Conservation (phyloP, 495 filamentous ascomycete genomes). For the Massariosphaeria phaeospora region DNA sequence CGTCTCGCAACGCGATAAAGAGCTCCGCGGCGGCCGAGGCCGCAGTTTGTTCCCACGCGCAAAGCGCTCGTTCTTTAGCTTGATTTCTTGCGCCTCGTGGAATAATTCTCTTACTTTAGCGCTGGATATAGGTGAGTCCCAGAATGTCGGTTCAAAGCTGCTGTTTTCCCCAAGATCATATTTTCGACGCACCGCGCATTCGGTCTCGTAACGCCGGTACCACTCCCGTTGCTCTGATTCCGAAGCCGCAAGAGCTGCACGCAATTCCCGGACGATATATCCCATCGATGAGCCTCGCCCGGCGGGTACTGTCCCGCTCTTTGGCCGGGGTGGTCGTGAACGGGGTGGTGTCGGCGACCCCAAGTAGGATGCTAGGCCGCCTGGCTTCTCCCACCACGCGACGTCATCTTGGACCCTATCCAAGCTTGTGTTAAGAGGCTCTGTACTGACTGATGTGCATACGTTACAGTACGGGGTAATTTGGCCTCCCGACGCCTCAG, state of each 20-base stretch:
- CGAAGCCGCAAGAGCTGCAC: not conserved
- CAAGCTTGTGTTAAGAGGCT: not conserved
- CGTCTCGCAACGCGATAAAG: not conserved
- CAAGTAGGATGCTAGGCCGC: not conserved
- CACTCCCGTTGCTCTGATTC: not conserved
- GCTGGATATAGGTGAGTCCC: conserved; percentile 2
- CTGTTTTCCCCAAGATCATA: not conserved
- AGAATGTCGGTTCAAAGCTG: not conserved
- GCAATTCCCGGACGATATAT: not conserved
- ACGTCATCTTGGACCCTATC: not conserved
- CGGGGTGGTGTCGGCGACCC: not conserved
- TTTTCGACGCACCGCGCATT: conserved; percentile 1
- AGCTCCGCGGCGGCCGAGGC: not conserved
- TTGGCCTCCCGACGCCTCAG: not conserved
- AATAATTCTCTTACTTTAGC: not conserved
- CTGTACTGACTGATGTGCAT: not conserved
- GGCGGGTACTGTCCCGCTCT: too few species aligned
- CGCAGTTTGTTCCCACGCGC: not conserved
- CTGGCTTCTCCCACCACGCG: conserved; percentile 11
- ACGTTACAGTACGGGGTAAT: not conserved
- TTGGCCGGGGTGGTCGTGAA: not conserved
- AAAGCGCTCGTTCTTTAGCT: not conserved
- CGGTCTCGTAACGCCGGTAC: not conserved
- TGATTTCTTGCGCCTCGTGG: not conserved
- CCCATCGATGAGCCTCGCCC: conserved; percentile 6